Evolutionary conservation across 2,329 filamentous ascomycete species (phyloP).

Genomic region (Paracamarosporium sp.): DNA sequence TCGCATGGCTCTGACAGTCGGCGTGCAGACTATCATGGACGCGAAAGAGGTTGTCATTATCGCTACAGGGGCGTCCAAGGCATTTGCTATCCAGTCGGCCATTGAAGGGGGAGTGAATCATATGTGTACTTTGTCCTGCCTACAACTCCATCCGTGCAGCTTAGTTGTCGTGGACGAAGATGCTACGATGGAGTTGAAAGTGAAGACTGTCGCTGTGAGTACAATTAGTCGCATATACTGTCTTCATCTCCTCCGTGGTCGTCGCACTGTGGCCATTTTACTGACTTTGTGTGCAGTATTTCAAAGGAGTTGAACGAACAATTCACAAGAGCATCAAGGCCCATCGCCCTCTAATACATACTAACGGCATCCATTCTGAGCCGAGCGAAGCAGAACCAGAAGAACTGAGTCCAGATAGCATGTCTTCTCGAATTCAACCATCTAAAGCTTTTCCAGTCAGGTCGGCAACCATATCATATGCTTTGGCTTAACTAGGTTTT

Average conservation of each 20-base stretch:
- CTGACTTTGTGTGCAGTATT: constrained; percentile 44
- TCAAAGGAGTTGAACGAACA: constrained; percentile 54
- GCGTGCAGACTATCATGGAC: constrained; percentile 82
- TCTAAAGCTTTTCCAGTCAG: background rate
- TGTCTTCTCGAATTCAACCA: constrained; percentile 2
- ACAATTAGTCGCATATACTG: background rate
- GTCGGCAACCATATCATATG: constrained; percentile 3
- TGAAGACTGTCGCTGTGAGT: constrained; percentile 50
- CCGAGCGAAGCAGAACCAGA: background rate
- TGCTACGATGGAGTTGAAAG: constrained; percentile 56
- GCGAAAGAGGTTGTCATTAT: constrained; percentile 77
- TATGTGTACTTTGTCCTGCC: constrained; percentile 85
- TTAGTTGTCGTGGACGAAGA: constrained; percentile 87
- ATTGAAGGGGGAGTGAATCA: constrained; percentile 85
- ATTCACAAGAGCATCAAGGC: background rate
- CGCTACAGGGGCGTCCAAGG: constrained; percentile 81
- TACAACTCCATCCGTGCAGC: constrained; percentile 81
- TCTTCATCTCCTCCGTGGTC: background rate
- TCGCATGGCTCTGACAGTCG: constrained; percentile 82
- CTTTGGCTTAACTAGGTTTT: background rate
- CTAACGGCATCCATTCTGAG: background rate
- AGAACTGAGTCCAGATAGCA: constrained; percentile 4
- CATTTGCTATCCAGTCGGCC: constrained; percentile 77
- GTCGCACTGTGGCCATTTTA: background rate
- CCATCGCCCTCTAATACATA: background rate